A percentile compares a stretch with the other conserved stretches of the same genome.
Evolutionary conservation across 2,329 filamentous ascomycete genomes (phyloP).

Genomic region (Geosmithia putterillii): DNA sequence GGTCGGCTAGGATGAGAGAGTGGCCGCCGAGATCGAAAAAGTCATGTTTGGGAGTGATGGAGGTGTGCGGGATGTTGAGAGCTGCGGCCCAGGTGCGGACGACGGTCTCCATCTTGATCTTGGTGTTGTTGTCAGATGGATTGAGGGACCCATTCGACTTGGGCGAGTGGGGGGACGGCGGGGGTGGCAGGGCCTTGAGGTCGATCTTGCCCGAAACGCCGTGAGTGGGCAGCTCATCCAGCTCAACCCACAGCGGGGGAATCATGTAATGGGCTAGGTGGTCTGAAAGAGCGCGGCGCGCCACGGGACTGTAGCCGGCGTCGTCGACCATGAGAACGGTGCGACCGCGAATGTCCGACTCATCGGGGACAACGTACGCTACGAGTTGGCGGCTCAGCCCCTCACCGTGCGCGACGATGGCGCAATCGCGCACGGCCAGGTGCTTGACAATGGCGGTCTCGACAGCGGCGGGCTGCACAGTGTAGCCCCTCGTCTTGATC

Average conservation of each 20-base stretch:
- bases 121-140: slow-evolving; percentile 41
- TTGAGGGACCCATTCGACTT: slow-evolving; percentile 22
- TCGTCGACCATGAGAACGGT: slow-evolving; percentile 55
- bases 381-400: slow-evolving; percentile 65
- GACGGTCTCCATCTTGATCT: slow-evolving; percentile 54
- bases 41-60: slow-evolving; percentile 58
- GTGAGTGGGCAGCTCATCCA: slow-evolving; percentile 60
- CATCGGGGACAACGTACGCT: slow-evolving; percentile 62
- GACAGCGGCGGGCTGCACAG: slow-evolving; percentile 64
- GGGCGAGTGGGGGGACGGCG: slow-evolving; percentile 38
- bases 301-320: slow-evolving; percentile 57
- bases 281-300: slow-evolving; percentile 50
- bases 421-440: slow-evolving; percentile 59
- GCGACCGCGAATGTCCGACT: slow-evolving; percentile 43
- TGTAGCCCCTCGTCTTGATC: slow-evolving; percentile 73
- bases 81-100: slow-evolving; percentile 61
- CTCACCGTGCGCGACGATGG: slow-evolving; percentile 62
- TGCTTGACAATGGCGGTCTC: slow-evolving; percentile 60
- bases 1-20: slow-evolving; percentile 63
- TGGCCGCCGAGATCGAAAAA: slow-evolving; percentile 78
- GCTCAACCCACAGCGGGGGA: slow-evolving; percentile 62
- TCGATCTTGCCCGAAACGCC: slow-evolving; percentile 72
- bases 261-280: slow-evolving; percentile 77
- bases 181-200: slow-evolving; percentile 56
- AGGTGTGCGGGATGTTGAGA: slow-evolving; percentile 48